A percentile compares a stretch with the other conserved stretches of the same genome.
These are phyloP conservation scores for Anthracocystis panici-leucophaei DNA, from an alignment of 1,284 basidiomycete genomes.

Conservation along the genomic window DNA sequence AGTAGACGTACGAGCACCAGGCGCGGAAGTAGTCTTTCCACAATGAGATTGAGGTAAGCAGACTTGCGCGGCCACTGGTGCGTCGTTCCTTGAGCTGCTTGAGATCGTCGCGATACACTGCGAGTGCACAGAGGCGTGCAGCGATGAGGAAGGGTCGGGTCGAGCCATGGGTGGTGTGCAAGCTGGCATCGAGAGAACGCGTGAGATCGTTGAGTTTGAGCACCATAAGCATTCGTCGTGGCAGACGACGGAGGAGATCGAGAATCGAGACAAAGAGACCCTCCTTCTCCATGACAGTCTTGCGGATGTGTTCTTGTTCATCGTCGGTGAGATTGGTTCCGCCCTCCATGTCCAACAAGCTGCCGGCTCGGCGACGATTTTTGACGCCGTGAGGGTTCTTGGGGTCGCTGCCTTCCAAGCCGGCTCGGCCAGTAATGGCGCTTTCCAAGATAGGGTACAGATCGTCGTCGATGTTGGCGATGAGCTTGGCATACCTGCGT, in stretches of 20 bases:
- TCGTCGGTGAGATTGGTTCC: slow-evolving; percentile 57
- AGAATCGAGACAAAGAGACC: slow-evolving; percentile 65
- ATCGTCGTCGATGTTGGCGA: slow-evolving; percentile 68
- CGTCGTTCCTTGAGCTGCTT: slow-evolving; percentile 69
- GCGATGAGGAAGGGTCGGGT: slow-evolving; percentile 81
- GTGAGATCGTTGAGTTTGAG: slow-evolving; percentile 69
- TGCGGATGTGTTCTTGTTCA: slow-evolving; percentile 68
- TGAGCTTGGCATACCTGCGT: slow-evolving; percentile 62
- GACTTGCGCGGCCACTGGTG: slow-evolving; percentile 25
- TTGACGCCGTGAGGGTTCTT: slow-evolving; percentile 64
- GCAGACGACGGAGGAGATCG: slow-evolving; percentile 63
- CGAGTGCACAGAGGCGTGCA: slow-evolving; percentile 86
- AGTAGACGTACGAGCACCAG: slow-evolving; percentile 61
- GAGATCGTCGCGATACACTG: slow-evolving; percentile 84
- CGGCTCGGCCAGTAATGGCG: slow-evolving; percentile 67
- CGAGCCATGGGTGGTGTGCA: slow-evolving; percentile 74
- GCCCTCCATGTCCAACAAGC: slow-evolving; percentile 62
- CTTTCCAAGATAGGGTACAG: slow-evolving; percentile 68
- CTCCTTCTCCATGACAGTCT: slow-evolving; percentile 69
- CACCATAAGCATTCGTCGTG: slow-evolving; percentile 69
- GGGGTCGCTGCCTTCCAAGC: slow-evolving; percentile 67
- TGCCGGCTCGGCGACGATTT: slow-evolving; percentile 53
- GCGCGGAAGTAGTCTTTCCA: slow-evolving; percentile 73
- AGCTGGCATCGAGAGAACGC: slow-evolving; percentile 74
- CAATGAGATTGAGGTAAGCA: slow-evolving; percentile 31